These are phyloP conservation scores for Tephrocybe sp. DNA, from an alignment of 768 basidiomycete species.

Conservation along the genomic window DNA sequence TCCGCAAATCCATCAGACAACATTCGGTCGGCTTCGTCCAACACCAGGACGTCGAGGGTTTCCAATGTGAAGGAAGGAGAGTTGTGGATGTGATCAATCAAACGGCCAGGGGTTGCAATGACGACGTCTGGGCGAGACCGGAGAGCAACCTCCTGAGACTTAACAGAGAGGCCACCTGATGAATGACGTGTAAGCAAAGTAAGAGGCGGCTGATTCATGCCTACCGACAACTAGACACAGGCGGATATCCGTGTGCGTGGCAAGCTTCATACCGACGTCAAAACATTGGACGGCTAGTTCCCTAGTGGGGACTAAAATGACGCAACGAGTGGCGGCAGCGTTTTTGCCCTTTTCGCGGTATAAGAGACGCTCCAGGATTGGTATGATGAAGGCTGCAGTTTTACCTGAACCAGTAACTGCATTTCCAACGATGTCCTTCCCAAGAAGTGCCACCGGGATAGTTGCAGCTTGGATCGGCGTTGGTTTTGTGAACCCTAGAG, in stretches of 20 bases:
- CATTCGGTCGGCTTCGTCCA: constrained; percentile 99
- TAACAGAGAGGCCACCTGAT: constrained; percentile 88
- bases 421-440: constrained; percentile 94
- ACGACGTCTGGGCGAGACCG: constrained; percentile 90
- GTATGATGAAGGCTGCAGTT: constrained; percentile 96
- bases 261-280: constrained; percentile 85
- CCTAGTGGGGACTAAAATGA: constrained; percentile 91
- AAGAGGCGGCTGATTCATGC: constrained; percentile 18
- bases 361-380: constrained; percentile 88
- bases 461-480: constrained; percentile 96
- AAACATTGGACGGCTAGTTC: constrained; percentile 96
- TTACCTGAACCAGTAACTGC: constrained; percentile 98
- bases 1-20: constrained; percentile 93
- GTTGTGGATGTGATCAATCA: constrained; percentile 97
- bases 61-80: constrained; percentile 92
- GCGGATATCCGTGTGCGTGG: constrained; percentile 84
- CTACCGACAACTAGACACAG: constrained; percentile 91
- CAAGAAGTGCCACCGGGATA: constrained; percentile 90
- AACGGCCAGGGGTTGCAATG: constrained; percentile 95
- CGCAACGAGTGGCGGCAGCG: constrained; percentile 83
- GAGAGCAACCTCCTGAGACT: constrained; percentile 85
- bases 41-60: constrained; percentile 87
- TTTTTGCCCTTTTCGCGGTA: constrained; percentile 90
- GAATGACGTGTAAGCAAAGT: constrained; percentile 6
- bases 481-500: constrained; percentile 77